phyloP scores from a whole-genome alignment of 305 asterid species.

The Petunia hybrid region DNA sequence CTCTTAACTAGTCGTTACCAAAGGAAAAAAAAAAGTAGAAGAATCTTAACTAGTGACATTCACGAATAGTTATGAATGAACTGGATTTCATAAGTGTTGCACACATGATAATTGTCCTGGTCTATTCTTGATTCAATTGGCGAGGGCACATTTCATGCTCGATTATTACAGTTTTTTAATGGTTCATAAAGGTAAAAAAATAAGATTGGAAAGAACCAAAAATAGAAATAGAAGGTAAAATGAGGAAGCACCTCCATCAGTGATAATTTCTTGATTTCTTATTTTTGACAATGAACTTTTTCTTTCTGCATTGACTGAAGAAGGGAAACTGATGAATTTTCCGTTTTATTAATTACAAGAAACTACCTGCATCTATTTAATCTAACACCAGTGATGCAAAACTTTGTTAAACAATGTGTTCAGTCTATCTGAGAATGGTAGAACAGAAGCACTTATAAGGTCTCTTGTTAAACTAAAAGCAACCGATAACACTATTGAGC shows the following conservation, averaged over 20 bases:
- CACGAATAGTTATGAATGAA: background rate
- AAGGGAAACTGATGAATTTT: background rate
- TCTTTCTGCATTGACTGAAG: background rate
- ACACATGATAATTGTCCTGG: background rate
- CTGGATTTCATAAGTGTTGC: background rate
- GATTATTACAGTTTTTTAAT: background rate
- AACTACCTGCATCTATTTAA: background rate
- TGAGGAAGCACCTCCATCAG: slow-evolving; percentile 25
- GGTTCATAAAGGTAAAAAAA: background rate
- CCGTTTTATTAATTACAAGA: background rate
- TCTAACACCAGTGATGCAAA: background rate
- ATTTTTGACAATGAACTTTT: background rate
- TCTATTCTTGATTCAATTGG: too few species aligned
- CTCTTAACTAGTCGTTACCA: background rate
- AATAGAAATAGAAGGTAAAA: background rate
- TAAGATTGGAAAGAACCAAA: background rate
- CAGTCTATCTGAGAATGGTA: background rate
- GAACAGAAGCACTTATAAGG: background rate
- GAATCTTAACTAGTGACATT: background rate
- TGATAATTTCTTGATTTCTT: background rate
- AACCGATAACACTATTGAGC: background rate
- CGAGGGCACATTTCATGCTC: background rate
- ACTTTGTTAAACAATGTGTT: background rate
- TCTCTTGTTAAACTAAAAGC: background rate
- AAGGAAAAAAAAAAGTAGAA: background rate